These are phyloP conservation scores for Aureobasidium sp. DNA, from an alignment of 2,329 filamentous ascomycete species.

Conservation along the genomic window DNA sequence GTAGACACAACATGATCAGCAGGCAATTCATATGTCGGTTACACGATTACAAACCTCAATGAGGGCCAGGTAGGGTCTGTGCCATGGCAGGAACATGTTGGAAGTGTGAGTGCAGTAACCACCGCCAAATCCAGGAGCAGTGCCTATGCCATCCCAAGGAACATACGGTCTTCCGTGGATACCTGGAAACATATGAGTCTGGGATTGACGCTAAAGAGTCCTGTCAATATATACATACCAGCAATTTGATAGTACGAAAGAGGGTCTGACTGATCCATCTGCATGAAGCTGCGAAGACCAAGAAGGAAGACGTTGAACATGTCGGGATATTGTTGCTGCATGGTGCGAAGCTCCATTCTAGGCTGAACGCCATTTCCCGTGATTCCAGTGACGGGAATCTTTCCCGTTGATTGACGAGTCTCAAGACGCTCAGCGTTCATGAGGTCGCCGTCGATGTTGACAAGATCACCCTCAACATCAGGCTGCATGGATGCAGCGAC, in stretches of 20 bases:
- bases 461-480: background rate
- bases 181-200: constrained; percentile 38
- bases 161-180: constrained; percentile 69
- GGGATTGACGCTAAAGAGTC: background rate
- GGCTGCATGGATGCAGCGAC: constrained; percentile 1
- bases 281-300: constrained; percentile 64
- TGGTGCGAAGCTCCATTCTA: constrained; percentile 59
- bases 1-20: background rate
- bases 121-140: constrained; percentile 42
- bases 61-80: constrained; percentile 66
- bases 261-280: constrained; percentile 52
- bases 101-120: constrained; percentile 75
- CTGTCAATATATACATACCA: constrained; percentile 42
- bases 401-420: constrained; percentile 7
- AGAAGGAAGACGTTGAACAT: constrained; percentile 72
- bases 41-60: constrained; percentile 40
- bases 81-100: constrained; percentile 72
- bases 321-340: constrained; percentile 52
- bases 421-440: constrained; percentile 6
- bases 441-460: background rate
- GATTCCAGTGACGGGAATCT: constrained; percentile 26
- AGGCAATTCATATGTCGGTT: background rate
- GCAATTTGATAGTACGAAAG: constrained; percentile 73
- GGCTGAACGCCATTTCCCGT: constrained; percentile 26
- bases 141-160: constrained; percentile 47